A percentile compares a stretch with the other conserved stretches of the same genome.
Evolutionary conservation across 2,329 filamentous ascomycete genomes (phyloP).

Genomic region (Colletotrichum neosansevieriae): DNA sequence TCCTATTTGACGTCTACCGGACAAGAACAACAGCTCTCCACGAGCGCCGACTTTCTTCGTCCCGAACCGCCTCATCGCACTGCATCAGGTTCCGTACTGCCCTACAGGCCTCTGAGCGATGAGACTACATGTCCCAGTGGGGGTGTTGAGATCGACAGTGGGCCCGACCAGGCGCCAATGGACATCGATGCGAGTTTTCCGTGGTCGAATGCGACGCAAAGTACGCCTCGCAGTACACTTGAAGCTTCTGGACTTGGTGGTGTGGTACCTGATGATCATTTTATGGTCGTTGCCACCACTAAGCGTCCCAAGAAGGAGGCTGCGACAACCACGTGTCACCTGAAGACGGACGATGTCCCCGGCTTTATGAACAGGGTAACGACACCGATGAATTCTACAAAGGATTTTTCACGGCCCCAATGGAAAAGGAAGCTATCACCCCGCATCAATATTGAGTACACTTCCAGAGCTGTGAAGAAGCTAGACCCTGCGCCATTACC

Average conservation of each 20-base stretch:
- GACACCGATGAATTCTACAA: constrained; percentile 54
- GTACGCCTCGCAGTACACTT: constrained; percentile 54
- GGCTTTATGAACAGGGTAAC: constrained; percentile 57
- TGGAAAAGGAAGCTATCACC: constrained; percentile 2
- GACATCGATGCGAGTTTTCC: constrained; percentile 55
- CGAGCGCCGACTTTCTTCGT: constrained; percentile 41
- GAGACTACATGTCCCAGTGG: constrained; percentile 40
- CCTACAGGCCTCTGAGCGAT: constrained; percentile 63
- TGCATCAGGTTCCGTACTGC: constrained; percentile 64
- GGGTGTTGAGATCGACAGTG: constrained; percentile 40
- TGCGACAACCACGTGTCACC: constrained; percentile 16
- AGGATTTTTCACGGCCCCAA: constrained; percentile 9
- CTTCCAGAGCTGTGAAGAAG: constrained; percentile 55
- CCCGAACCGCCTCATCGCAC: constrained; percentile 50
- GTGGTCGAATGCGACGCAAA: constrained; percentile 60
- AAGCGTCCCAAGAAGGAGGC: constrained; percentile 53
- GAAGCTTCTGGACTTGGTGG: constrained; percentile 71
- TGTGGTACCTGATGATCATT: constrained; percentile 73
- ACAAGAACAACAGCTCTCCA: constrained; percentile 48
- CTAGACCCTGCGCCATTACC: constrained; percentile 63
- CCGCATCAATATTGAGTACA: constrained; percentile 59
- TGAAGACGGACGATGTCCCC: constrained; percentile 50
- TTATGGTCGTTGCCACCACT: constrained; percentile 67
- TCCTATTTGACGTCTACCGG: constrained; percentile 63
- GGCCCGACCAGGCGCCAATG: constrained; percentile 53